Evolutionary conservation across 805 yeast genomes (phyloP).

Genomic region (Candida ortonii): DNA sequence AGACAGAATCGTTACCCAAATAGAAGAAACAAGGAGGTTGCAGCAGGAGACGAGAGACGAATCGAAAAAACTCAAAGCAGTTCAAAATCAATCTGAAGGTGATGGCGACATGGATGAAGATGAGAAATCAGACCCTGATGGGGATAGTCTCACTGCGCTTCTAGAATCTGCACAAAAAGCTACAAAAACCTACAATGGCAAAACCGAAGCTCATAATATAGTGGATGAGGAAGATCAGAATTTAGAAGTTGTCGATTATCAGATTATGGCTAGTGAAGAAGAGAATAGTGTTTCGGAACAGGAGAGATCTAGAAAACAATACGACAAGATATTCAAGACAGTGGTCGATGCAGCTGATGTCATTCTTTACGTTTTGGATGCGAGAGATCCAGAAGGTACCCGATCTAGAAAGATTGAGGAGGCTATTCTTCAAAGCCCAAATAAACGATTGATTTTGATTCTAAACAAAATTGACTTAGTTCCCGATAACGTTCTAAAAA

Average conservation of each 20-base stretch:
- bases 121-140: constrained; percentile 42
- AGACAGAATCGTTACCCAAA: constrained; percentile 70
- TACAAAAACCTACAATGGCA: constrained; percentile 69
- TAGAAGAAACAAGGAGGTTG: constrained; percentile 58
- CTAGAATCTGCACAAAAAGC: constrained; percentile 89
- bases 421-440: constrained; percentile 74
- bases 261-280: constrained; percentile 42
- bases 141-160: constrained; percentile 68
- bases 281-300: constrained; percentile 44
- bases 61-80: constrained; percentile 47
- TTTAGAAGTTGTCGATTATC: constrained; percentile 50
- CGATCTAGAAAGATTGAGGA: constrained; percentile 90
- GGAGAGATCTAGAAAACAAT: constrained; percentile 83
- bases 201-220: constrained; percentile 34
- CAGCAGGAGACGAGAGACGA: constrained; percentile 54
- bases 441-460: constrained; percentile 80
- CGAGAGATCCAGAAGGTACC: constrained; percentile 95
- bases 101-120: constrained; percentile 34
- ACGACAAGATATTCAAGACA: constrained; percentile 88
- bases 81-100: constrained; percentile 35
- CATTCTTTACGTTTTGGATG: constrained; percentile 88
- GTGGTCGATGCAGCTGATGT: constrained; percentile 94
- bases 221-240: constrained; percentile 26
- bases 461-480: constrained; percentile 91
- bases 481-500: constrained; percentile 77